Base-by-base conservation (phyloP, 2,329 filamentous ascomycete species). In the Penicillium sclerotiorum region DNA sequence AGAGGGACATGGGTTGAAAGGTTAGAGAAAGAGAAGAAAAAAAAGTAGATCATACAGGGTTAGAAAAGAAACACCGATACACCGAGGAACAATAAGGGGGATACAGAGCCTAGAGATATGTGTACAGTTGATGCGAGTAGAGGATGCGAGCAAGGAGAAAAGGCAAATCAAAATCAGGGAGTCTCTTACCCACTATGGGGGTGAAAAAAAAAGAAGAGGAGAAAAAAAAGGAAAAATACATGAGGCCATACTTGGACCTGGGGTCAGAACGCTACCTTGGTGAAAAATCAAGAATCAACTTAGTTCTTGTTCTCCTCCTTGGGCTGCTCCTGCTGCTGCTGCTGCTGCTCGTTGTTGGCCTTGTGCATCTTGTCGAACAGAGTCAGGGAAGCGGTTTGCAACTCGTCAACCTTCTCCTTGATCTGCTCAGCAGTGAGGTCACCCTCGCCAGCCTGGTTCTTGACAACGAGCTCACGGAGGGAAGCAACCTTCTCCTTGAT, bases 331-430 rank as follows among this genome's bases (percentile, higher is more conserved):
- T 65, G 76, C 73, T 75, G 64, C 67, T 82, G 64, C 67, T 81
- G 76, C 70, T 83, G 59, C 63, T 80, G 80, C 79, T 92, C 88
- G 63, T 77, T 74, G 65, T 90, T 87, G 63, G 93, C 90, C 83
- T 95, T 95, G 89, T 99, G 93, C 90, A 99, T 96, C 88, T 97
- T 96, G 81, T 97, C 94, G 76, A 99, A 97, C 69, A 97, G 86
- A 79, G 89, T 95, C 78, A 99, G 81, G 77, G 88, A 93, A 63
- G 93, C 90, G 73, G 88, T 89, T 81, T 97, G 94, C 71, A 99
- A 89, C 77, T 96, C 93, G 62, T 97, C 94, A 67, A 90, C 95
- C 90, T 96, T 96, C 80, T 90, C 85, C 89, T 97, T 97, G 77
- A 99, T 87, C 77, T 97, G 89, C 60, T 89, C 89, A 44, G 92